Evolutionary conservation across 2,329 filamentous ascomycete genomes (phyloP).

Genomic region (Monilinia aucupariae): DNA sequence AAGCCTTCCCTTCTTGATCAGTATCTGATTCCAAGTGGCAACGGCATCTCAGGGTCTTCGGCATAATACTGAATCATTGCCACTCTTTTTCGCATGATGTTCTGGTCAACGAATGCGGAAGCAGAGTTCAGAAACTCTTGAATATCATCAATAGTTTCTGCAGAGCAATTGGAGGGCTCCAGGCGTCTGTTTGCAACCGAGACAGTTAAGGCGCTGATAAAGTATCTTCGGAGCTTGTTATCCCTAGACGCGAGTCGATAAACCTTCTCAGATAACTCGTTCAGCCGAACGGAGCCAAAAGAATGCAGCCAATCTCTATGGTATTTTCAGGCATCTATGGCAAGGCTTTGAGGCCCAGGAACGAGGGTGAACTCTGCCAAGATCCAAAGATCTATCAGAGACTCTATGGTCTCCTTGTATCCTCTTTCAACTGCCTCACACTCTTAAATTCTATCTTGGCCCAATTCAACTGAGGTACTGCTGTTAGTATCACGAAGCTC

Average conservation of each 20-base stretch:
- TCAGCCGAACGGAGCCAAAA: background rate
- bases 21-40: accelerated
- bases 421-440: accelerated
- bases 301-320: background rate
- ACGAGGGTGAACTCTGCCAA: background rate
- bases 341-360: background rate
- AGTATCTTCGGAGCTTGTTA: background rate
- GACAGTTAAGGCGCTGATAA: background rate
- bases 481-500: background rate
- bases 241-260: background rate
- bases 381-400: background rate
- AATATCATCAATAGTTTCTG: background rate
- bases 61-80: background rate
- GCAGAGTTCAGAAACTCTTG: background rate
- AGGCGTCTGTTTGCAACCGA: background rate
- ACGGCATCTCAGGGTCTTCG: background rate
- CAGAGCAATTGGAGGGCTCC: accelerated
- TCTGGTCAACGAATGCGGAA: background rate
- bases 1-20: background rate
- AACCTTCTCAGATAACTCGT: background rate
- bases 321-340: background rate
- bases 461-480: too few species aligned
- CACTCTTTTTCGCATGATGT: background rate
- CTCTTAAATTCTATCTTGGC: background rate
- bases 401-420: accelerated